These are phyloP conservation scores for Pulveroboletus frians DNA, from an alignment of 768 basidiomycete genomes.

Conservation along the genomic window DNA sequence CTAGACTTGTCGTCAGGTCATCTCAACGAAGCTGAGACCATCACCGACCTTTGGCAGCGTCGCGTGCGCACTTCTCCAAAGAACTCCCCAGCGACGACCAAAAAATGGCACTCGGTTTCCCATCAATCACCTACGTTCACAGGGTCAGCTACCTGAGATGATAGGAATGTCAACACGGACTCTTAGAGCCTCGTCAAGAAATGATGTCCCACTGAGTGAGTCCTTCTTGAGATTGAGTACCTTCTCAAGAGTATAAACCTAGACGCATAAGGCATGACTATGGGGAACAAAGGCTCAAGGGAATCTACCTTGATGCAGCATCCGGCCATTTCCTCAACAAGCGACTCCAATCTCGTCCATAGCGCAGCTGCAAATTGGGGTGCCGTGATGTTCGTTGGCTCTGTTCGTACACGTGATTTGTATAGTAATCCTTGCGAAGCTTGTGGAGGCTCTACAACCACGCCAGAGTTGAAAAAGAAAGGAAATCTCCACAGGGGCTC, in stretches of 20 bases:
- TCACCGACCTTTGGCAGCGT: conserved; percentile 67
- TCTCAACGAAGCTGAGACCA: neutral
- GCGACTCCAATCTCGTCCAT: conserved; percentile 56
- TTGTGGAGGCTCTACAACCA: conserved; percentile 17
- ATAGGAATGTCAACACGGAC: conserved; percentile 34
- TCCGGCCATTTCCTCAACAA: conserved; percentile 81
- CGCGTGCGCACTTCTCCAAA: conserved; percentile 77
- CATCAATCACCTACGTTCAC: conserved; percentile 60
- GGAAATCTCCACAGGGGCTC: neutral
- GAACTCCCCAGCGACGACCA: conserved; percentile 81
- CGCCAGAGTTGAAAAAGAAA: neutral
- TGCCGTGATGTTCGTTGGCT: conserved; percentile 83
- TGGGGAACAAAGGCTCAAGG: no score
- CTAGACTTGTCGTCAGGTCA: conserved; percentile 36
- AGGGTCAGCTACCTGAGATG: neutral
- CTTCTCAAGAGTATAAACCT: conserved; percentile 95
- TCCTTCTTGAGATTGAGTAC: conserved; percentile 89
- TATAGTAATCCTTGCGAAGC: conserved; percentile 48
- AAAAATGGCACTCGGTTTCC: conserved; percentile 85
- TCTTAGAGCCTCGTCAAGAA: conserved; percentile 93
- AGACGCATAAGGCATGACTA: neutral
- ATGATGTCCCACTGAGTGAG: conserved; percentile 63
- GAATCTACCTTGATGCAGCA: conserved; percentile 78
- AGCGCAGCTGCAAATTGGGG: conserved; percentile 75
- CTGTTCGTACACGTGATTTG: conserved; percentile 81